Percentiles rank a stretch among this genome's conserved stretches.
phyloP scores from a whole-genome alignment of 108 stramenopile genomes.

The Nitzschia sp. region DNA sequence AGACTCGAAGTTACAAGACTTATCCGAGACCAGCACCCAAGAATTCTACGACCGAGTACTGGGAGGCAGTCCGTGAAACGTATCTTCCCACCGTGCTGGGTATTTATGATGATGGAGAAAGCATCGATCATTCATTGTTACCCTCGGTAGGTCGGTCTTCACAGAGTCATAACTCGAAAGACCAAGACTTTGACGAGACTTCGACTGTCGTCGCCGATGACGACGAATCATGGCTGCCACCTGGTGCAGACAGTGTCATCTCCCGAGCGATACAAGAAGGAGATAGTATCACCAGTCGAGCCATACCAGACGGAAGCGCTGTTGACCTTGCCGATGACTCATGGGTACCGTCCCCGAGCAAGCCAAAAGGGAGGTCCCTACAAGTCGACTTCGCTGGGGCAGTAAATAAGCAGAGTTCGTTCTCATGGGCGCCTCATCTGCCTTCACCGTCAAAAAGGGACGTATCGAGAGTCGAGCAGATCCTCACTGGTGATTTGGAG shows the following conservation, averaged over 20 bases:
- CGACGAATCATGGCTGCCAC: conserved; percentile 14
- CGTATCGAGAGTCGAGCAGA: neutral
- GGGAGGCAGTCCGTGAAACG: conserved; percentile 8
- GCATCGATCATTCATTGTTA: too few relatives aligned
- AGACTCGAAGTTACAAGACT: neutral
- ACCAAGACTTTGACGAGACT: too few relatives aligned
- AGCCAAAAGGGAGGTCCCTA: conserved; percentile 3
- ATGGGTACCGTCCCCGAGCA: conserved; percentile 10
- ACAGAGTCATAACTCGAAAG: too few relatives aligned
- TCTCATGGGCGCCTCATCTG: conserved; percentile 18
- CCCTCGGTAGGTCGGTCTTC: too few relatives aligned
- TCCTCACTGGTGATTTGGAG: neutral
- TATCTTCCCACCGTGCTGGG: conserved; percentile 8
- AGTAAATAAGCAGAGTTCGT: conserved; percentile 1
- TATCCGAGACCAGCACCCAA: neutral
- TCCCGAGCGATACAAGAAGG: too few relatives aligned
- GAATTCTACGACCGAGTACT: conserved; percentile 7
- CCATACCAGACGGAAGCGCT: conserved; percentile 10
- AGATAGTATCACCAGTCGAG: neutral
- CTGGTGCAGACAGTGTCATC: neutral
- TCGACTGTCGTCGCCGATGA: neutral
- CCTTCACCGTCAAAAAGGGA: conserved; percentile 7
- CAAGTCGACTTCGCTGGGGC: conserved; percentile 7
- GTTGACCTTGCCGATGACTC: neutral
- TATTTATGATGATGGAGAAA: too few relatives aligned